Percentiles rank a stretch among this genome's conserved stretches.
These are phyloP conservation scores for Coprinopsis marcescibilis DNA, from an alignment of 768 basidiomycete species.

Conservation along the genomic window DNA sequence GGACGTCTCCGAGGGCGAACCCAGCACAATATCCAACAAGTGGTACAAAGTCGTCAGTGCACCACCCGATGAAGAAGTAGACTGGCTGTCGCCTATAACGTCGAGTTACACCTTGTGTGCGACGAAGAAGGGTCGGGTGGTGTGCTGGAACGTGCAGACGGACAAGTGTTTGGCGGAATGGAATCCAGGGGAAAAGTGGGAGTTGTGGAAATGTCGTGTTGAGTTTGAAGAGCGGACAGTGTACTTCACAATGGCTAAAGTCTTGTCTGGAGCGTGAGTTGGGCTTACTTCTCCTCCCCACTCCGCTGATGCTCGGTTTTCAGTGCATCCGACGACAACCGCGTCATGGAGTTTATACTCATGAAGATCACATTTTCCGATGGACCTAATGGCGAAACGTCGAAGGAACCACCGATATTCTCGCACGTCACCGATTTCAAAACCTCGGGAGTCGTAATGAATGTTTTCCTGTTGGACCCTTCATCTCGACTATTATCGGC, in stretches of 20 bases:
- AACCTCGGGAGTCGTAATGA: conserved; percentile 68
- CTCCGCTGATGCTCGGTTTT: background rate
- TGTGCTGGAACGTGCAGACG: conserved; percentile 69
- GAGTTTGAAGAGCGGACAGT: conserved; percentile 69
- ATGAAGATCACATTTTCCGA: conserved; percentile 63
- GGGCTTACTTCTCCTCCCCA: background rate
- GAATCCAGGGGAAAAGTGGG: conserved; percentile 60
- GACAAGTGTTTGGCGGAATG: conserved; percentile 62
- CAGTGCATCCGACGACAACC: conserved; percentile 51
- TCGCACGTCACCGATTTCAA: conserved; percentile 57
- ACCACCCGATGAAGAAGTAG: conserved; percentile 63
- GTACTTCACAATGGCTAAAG: conserved; percentile 72
- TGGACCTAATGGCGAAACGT: conserved; percentile 34
- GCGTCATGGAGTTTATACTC: conserved; percentile 66
- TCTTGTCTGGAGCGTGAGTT: conserved; percentile 45
- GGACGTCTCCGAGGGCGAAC: conserved; percentile 20
- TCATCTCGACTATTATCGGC: conserved; percentile 54
- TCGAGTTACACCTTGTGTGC: conserved; percentile 73
- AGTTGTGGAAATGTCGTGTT: conserved; percentile 74
- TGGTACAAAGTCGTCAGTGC: conserved; percentile 71
- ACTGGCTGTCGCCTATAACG: conserved; percentile 74
- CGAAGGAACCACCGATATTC: conserved; percentile 35
- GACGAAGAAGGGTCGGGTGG: conserved; percentile 69
- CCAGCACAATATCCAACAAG: conserved; percentile 13
- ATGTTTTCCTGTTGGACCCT: conserved; percentile 70